Base-by-base conservation (phyloP, 129 eudicot species). In the Helichrysum umbraculigerum region DNA sequence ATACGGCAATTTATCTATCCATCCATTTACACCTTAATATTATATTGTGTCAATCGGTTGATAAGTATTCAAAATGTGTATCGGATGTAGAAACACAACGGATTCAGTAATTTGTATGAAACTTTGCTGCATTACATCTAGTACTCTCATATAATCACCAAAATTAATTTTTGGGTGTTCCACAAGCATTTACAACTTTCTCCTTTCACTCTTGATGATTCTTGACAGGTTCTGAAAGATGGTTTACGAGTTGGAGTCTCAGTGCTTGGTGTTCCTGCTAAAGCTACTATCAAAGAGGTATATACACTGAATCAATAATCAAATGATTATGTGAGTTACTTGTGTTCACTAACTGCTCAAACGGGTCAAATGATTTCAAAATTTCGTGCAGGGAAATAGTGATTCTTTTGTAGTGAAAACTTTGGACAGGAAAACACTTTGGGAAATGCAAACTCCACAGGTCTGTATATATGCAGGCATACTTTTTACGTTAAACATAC, bases 401-500 rank as follows among this genome's bases (percentile, higher is more conserved):
- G 90, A 94, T 50, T 83, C 92, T 32, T 94, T 87, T 86, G 99
- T 94, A 50, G 99, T 89, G 72, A 89, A 86, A 77, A 94, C 99
- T 66, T 85, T 94, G 68, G 97, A 94, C 88, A 78, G 99, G 70
- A 94, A 85, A 83, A 89, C 97, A 41, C 97, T 94, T 35, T 94
- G 99, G 99, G 99, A 94, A 85, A 89, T 94, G 97, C 99, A 94
- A 77, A 94, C 99, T 47, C 99, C 99, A 58, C 99, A 94, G 99
- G 98, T 93, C 75, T 28, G 60, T 54, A 54, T 39, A 39, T 41
- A 22, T 17, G 39, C 16, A 63, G 4, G 17, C 65, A 47, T 76
- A 62, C 44, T 44, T 50, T 70, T 68, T 67, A 76, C 9, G 64
- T 63, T 42, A 1, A 65, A 33, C 41, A 70, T 34, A 10, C 39